Evolutionary conservation across 2,329 filamentous ascomycete genomes (phyloP).

Genomic region (Aspergillus piperis): DNA sequence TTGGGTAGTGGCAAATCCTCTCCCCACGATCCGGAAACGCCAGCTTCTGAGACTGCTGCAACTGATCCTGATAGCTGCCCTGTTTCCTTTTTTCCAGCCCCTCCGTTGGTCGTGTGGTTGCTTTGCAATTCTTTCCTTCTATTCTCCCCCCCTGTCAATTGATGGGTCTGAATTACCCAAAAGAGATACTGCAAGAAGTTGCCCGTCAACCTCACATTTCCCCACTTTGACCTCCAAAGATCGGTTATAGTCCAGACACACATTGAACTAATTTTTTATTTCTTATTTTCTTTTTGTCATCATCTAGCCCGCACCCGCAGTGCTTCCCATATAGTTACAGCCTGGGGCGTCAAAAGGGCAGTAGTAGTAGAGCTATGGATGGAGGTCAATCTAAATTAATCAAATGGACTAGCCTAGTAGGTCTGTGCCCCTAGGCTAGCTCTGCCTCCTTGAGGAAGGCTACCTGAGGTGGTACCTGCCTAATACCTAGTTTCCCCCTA

Average conservation of each 20-base stretch:
- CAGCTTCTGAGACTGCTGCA: constrained; percentile 7
- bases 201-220: constrained; percentile 3
- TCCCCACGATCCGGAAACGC: constrained; percentile 31
- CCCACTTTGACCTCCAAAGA: constrained; percentile 5
- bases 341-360: too few species aligned
- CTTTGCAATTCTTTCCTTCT: constrained; percentile 10
- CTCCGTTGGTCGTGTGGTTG: constrained; percentile 3
- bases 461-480: constrained; percentile 3
- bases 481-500: neutral
- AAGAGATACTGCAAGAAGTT: constrained; percentile 19
- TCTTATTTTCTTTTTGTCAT: neutral
- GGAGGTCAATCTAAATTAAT: neutral
- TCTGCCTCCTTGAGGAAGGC: neutral
- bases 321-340: neutral
- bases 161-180: constrained; percentile 22
- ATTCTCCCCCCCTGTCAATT: constrained; percentile 11
- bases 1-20: constrained; percentile 27
- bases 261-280: neutral
- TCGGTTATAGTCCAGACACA: constrained; percentile 2
- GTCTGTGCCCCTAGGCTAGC: constrained; percentile 1
- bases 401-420: neutral
- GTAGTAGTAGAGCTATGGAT: neutral
- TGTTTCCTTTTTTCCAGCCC: constrained; percentile 13
- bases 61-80: constrained; percentile 9
- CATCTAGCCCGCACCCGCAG: neutral